Evolutionary conservation across 805 yeast species (phyloP).

Genomic region (Metschnikowia colocasiae): DNA sequence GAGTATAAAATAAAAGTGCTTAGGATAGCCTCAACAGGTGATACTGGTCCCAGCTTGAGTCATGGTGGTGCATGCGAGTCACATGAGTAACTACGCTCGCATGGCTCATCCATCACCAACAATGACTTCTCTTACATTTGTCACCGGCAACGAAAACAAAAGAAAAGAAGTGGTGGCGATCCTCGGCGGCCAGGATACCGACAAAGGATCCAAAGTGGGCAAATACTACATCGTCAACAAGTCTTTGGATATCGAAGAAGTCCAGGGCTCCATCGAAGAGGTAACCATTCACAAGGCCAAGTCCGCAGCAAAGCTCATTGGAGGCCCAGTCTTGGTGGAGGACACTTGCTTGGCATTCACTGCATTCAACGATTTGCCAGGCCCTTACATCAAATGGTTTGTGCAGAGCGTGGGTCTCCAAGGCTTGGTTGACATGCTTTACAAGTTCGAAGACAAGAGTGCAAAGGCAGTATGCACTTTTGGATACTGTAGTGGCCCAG

Average conservation of each 20-base stretch:
- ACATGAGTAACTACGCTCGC: neutral
- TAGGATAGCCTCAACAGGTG: too few relatives aligned
- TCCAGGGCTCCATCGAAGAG: constrained; percentile 83
- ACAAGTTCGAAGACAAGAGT: constrained; percentile 74
- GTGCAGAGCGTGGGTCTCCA: constrained; percentile 67
- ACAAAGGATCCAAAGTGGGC: constrained; percentile 38
- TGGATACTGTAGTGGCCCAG: constrained; percentile 86
- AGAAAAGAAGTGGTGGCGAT: constrained; percentile 79
- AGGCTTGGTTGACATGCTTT: constrained; percentile 73
- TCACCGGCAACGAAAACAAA: constrained; percentile 88
- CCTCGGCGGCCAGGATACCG: constrained; percentile 43
- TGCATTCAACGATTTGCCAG: constrained; percentile 81
- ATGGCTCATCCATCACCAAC: neutral
- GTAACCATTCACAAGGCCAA: constrained; percentile 78
- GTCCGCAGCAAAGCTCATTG: constrained; percentile 59
- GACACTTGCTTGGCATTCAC: constrained; percentile 87
- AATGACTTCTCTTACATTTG: constrained; percentile 49
- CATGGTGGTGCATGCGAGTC: neutral
- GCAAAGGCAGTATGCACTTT: constrained; percentile 91
- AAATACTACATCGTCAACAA: constrained; percentile 53
- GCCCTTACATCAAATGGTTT: constrained; percentile 95
- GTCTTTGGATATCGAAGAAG: constrained; percentile 78
- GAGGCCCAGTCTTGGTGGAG: constrained; percentile 89
- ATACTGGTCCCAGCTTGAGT: too few relatives aligned
- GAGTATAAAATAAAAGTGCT: too few relatives aligned